Conservation (phyloP, 805 yeast species). For the Candida maris region DNA sequence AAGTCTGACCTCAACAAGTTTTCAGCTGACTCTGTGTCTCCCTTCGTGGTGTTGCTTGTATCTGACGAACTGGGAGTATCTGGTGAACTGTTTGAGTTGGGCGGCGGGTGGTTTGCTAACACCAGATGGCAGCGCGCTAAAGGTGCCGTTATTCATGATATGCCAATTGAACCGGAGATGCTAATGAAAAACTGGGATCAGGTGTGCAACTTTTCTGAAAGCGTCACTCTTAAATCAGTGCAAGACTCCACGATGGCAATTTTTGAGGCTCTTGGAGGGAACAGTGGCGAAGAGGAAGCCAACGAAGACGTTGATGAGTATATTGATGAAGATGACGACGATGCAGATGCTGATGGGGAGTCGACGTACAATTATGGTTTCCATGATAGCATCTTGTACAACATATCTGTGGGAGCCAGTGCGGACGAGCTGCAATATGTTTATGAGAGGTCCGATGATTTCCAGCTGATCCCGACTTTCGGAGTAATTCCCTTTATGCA, state of each 20-base stretch:
- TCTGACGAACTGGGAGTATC: slow-evolving; percentile 64
- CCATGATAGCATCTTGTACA: slow-evolving; percentile 76
- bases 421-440: slow-evolving; percentile 72
- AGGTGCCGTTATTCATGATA: slow-evolving; percentile 67
- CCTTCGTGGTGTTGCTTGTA: slow-evolving; percentile 76
- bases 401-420: slow-evolving; percentile 84
- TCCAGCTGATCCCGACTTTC: slow-evolving; percentile 84
- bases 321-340: slow-evolving; percentile 43
- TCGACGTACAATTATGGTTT: slow-evolving; percentile 53
- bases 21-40: slow-evolving; percentile 88
- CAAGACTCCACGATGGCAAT: slow-evolving; percentile 81
- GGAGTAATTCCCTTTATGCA: slow-evolving; percentile 86
- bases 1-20: slow-evolving; percentile 77
- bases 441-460: slow-evolving; percentile 72
- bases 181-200: slow-evolving; percentile 63
- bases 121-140: slow-evolving; percentile 94
- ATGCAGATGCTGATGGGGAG: slow-evolving; percentile 36
- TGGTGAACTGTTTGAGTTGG: slow-evolving; percentile 87
- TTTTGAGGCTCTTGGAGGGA: slow-evolving; percentile 55
- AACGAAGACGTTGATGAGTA: slow-evolving; percentile 43
- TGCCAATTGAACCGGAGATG: slow-evolving; percentile 59
- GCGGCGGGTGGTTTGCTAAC: slow-evolving; percentile 95
- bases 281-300: slow-evolving; percentile 40
- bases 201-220: slow-evolving; percentile 59
- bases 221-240: slow-evolving; percentile 54